These are phyloP conservation scores for Lentinula lateritia DNA, from an alignment of 768 basidiomycete genomes.

Conservation along the genomic window DNA sequence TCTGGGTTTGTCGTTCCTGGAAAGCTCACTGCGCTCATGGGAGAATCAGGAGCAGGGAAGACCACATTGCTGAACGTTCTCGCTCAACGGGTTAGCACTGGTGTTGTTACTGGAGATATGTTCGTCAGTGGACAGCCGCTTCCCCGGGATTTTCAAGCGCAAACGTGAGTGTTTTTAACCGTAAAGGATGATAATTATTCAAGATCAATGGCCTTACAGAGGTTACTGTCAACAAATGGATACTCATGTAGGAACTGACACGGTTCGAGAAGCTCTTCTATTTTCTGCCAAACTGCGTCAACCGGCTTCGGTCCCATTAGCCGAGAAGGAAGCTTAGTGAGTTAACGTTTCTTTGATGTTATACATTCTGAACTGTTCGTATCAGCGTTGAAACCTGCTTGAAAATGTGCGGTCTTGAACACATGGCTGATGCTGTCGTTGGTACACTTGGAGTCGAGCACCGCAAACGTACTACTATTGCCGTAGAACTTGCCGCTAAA, in stretches of 20 bases:
- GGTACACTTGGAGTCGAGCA: constrained; percentile 66
- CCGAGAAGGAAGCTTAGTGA: constrained; percentile 78
- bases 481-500: constrained; percentile 83
- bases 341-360: constrained; percentile 17
- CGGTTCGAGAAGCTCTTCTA: constrained; percentile 75
- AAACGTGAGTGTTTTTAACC: constrained; percentile 32
- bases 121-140: constrained; percentile 50
- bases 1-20: constrained; percentile 81
- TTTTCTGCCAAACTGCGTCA: constrained; percentile 82
- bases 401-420: constrained; percentile 59
- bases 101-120: constrained; percentile 44
- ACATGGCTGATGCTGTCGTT: constrained; percentile 62
- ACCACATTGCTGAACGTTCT: constrained; percentile 58
- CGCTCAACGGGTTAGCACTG: constrained; percentile 41
- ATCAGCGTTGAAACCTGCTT: constrained; percentile 43
- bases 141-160: constrained; percentile 56
- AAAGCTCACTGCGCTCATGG: constrained; percentile 77
- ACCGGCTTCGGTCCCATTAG: constrained; percentile 52
- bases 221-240: constrained; percentile 89
- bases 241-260: constrained; percentile 67
- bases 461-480: constrained; percentile 80
- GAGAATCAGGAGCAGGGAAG: constrained; percentile 46
- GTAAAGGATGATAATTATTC: background rate
- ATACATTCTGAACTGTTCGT: background rate
- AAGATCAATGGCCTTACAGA: constrained; percentile 22